Percentiles rank a stretch among this genome's conserved stretches.
These are phyloP conservation scores for Sorghum bicolor DNA, from an alignment of 176 grass and related monocot genomes.

Conservation along the genomic window Sorghum_bicolor_NCBIv3 NC_012870.2:71496501-71497000, in stretches of 20 bases:
- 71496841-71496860: constrained; percentile 33
- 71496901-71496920: constrained; percentile 25
- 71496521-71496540: too few species aligned
- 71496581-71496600: too few species aligned
- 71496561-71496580: too few species aligned
- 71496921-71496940: constrained; percentile 27
- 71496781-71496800: constrained; percentile 38
- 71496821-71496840: constrained; percentile 73
- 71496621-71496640: too few species aligned
- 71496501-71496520: too few species aligned
- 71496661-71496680: not conserved
- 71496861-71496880: constrained; percentile 51
- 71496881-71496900: constrained; percentile 9
- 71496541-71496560: not conserved
- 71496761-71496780: constrained; percentile 29
- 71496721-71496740: too few species aligned
- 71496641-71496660: not conserved
- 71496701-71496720: not conserved
- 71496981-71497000: constrained; percentile 39
- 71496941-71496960: constrained; percentile 58
- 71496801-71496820: constrained; percentile 22
- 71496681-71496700: not conserved
- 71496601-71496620: not conserved
- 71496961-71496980: constrained; percentile 55
- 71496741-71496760: too few species aligned